Evolutionary conservation across 2,329 filamentous ascomycete genomes (phyloP).

Genomic region (Xylariaceae sp.): DNA sequence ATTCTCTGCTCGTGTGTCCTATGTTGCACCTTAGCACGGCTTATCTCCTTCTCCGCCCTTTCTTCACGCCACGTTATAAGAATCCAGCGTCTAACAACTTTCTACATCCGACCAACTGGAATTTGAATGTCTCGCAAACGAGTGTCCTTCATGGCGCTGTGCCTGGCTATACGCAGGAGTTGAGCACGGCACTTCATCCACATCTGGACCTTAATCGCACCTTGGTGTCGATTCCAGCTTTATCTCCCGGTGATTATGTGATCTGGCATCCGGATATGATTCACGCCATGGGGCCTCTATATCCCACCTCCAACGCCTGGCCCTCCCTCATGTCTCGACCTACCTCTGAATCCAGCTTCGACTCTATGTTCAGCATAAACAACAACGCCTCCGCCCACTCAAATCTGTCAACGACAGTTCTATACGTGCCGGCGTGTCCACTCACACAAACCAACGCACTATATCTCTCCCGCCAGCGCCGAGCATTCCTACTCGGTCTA

Average conservation of each 20-base stretch:
- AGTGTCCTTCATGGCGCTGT: conserved; percentile 65
- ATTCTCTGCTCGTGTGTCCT: conserved; percentile 78
- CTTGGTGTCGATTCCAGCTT: conserved; percentile 68
- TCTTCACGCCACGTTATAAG: conserved; percentile 61
- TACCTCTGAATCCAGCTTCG: not conserved
- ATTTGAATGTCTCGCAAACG: conserved; percentile 44
- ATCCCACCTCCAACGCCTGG: conserved; percentile 48
- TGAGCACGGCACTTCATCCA: conserved; percentile 62
- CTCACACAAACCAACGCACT: conserved; percentile 71
- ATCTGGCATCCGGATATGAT: conserved; percentile 80
- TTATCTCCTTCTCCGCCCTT: conserved; percentile 79
- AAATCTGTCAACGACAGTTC: conserved; percentile 60
- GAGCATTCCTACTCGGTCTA: conserved; percentile 64
- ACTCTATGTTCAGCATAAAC: conserved; percentile 5
- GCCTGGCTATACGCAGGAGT: conserved; percentile 68
- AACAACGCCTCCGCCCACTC: not conserved
- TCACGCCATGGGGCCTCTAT: conserved; percentile 76
- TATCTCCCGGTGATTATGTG: conserved; percentile 72
- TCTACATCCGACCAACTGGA: conserved; percentile 59
- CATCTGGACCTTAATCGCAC: conserved; percentile 63
- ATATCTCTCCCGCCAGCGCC: conserved; percentile 69
- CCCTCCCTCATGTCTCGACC: not conserved
- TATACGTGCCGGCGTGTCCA: conserved; percentile 87
- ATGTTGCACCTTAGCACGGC: conserved; percentile 71
- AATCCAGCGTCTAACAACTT: conserved; percentile 39